These are phyloP conservation scores for Mortierella sp. DNA, from an alignment of 371 early-diverging fungal species.

Conservation along the genomic window DNA sequence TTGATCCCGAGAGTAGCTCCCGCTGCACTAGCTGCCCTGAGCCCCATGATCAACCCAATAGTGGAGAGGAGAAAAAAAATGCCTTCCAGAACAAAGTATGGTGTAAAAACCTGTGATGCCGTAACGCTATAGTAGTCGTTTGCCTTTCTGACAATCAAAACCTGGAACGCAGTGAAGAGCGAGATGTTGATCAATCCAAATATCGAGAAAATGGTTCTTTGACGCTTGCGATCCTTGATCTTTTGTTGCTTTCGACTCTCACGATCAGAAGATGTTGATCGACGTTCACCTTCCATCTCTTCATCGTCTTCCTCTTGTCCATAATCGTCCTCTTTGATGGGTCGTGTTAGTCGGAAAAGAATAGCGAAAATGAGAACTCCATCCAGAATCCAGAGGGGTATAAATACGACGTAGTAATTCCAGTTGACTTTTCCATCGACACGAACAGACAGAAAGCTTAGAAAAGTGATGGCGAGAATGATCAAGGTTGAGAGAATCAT, in stretches of 20 bases:
- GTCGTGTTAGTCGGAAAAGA: conserved; percentile 26
- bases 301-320: conserved; percentile 54
- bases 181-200: conserved; percentile 55
- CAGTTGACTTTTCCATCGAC: conserved; percentile 80
- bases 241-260: conserved; percentile 52
- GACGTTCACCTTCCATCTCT: conserved; percentile 23
- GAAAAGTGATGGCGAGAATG: conserved; percentile 79
- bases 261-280: conserved; percentile 1
- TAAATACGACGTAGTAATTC: conserved; percentile 81
- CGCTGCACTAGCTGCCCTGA: conserved; percentile 9
- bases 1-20: conserved; percentile 18
- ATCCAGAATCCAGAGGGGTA: conserved; percentile 85
- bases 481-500: conserved; percentile 66
- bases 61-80: conserved; percentile 29
- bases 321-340: conserved; percentile 56
- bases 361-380: conserved; percentile 56
- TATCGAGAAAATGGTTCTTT: conserved; percentile 22
- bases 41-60: conserved; percentile 1
- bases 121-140: conserved; percentile 57
- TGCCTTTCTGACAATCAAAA: conserved; percentile 64
- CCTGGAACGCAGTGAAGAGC: conserved; percentile 62
- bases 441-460: conserved; percentile 78
- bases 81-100: conserved; percentile 47
- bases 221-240: conserved; percentile 27
- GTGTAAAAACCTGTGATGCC: conserved; percentile 45